These are phyloP conservation scores for Geoglossum cookeanum DNA, from an alignment of 2,329 filamentous ascomycete genomes.

Conservation along the genomic window DNA sequence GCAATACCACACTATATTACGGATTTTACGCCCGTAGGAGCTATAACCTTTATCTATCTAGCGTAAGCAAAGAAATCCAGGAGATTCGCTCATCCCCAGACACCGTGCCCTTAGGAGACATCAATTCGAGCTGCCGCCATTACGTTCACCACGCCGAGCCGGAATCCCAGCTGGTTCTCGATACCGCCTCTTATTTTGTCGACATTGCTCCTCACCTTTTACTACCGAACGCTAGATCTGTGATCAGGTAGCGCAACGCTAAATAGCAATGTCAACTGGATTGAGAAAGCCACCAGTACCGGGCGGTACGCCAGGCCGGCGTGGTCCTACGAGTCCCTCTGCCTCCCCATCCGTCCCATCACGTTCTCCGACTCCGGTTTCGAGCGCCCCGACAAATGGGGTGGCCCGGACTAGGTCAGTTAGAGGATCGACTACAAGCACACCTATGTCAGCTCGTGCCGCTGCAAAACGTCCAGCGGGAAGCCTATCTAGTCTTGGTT, in stretches of 20 bases:
- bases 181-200: not conserved
- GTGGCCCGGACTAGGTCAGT: constrained; percentile 45
- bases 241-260: not conserved
- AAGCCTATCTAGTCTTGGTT: constrained; percentile 19
- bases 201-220: not conserved
- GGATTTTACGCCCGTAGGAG: not conserved
- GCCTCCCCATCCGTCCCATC: constrained; percentile 20
- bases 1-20: not conserved
- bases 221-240: not conserved
- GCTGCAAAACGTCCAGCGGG: constrained; percentile 39
- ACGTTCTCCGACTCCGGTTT: constrained; percentile 27
- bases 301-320: constrained; percentile 4
- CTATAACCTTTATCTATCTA: not conserved
- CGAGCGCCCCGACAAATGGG: constrained; percentile 22
- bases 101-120: not conserved
- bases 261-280: not conserved
- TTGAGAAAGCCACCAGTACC: not conserved
- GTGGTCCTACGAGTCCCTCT: constrained; percentile 15
- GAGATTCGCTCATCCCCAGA: not conserved
- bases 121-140: not conserved
- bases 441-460: constrained; percentile 55
- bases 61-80: not conserved
- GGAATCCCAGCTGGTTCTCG: not conserved
- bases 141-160: not conserved
- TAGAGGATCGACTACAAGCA: constrained; percentile 29